These are phyloP conservation scores for Fibroporia radiculosa DNA, from an alignment of 768 basidiomycete genomes.

Conservation along the genomic window DNA sequence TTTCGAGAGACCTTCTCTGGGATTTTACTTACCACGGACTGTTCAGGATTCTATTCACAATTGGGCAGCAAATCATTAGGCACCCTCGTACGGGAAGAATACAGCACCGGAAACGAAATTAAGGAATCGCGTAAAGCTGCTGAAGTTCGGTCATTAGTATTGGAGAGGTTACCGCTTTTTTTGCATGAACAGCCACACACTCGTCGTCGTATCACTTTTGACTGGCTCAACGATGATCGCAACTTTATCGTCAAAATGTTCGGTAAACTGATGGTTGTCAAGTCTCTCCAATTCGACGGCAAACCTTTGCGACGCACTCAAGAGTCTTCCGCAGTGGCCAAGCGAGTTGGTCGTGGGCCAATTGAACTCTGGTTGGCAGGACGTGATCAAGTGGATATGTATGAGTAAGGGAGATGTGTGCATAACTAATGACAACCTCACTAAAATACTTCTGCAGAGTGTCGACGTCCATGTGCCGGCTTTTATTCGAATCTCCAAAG, in stretches of 20 bases:
- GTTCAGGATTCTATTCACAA: constrained; percentile 59
- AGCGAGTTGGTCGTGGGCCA: constrained; percentile 43
- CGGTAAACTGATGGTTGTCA: constrained; percentile 54
- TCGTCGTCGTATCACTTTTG: constrained; percentile 48
- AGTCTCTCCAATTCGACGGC: constrained; percentile 47
- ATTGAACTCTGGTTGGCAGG: constrained; percentile 73
- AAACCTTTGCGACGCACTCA: constrained; percentile 43
- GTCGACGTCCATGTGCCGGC: constrained; percentile 72
- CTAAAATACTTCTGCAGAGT: constrained; percentile 62
- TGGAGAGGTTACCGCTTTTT: constrained; percentile 86
- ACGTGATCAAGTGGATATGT: constrained; percentile 79
- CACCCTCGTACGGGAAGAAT: constrained; percentile 68
- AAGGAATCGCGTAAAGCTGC: constrained; percentile 36
- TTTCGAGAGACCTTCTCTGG: background rate
- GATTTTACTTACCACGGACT: background rate
- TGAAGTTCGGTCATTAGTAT: constrained; percentile 52
- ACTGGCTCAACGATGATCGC: constrained; percentile 53
- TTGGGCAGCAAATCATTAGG: constrained; percentile 76
- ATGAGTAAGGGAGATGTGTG: constrained; percentile 57
- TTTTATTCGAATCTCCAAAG: constrained; percentile 71
- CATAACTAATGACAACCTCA: constrained; percentile 3
- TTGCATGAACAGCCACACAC: constrained; percentile 81
- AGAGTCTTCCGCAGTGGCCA: constrained; percentile 70
- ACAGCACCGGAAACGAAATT: constrained; percentile 50
- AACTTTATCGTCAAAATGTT: constrained; percentile 70